A percentile compares a stretch with the other conserved stretches of the same genome.
Conservation (phyloP, 768 basidiomycete genomes). For the Galerina marginata region DNA sequence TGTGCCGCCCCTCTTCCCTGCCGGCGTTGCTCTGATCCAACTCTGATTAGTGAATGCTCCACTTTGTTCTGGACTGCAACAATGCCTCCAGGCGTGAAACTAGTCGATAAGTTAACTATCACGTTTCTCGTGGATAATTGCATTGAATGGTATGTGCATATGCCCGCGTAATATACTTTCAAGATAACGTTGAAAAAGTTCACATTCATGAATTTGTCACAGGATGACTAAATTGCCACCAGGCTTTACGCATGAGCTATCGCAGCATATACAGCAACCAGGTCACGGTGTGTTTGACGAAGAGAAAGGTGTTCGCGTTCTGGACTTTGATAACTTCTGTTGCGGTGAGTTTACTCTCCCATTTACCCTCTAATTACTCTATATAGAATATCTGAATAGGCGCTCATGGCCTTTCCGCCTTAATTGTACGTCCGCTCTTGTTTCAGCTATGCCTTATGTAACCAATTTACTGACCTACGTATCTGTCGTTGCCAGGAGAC, state of each 20-base stretch:
- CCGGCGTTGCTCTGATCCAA: too few species aligned
- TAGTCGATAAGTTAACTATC: conserved; percentile 47
- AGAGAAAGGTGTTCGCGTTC: conserved; percentile 57
- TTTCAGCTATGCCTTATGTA: not conserved
- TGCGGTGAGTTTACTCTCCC: conserved; percentile 38
- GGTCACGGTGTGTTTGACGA: conserved; percentile 48
- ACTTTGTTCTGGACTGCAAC: not conserved
- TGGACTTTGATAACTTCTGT: conserved; percentile 77
- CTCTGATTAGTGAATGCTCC: too few species aligned
- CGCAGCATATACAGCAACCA: conserved; percentile 61
- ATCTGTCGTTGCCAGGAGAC: conserved; percentile 53
- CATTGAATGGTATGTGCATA: conserved; percentile 70
- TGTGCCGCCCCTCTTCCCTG: too few species aligned
- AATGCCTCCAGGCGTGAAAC: conserved; percentile 22
- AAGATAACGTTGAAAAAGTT: not conserved
- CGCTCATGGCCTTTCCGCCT: conserved; percentile 84
- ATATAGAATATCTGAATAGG: conserved; percentile 42
- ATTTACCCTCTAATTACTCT: not conserved
- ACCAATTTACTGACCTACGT: not conserved
- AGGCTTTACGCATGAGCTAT: conserved; percentile 76
- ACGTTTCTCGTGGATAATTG: conserved; percentile 79
- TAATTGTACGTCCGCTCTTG: conserved; percentile 58
- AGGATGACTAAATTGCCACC: conserved; percentile 85
- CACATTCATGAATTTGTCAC: not conserved
- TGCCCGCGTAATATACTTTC: not conserved